phyloP scores from a whole-genome alignment of 116 monocot genomes.

The Iris pallida region DNA sequence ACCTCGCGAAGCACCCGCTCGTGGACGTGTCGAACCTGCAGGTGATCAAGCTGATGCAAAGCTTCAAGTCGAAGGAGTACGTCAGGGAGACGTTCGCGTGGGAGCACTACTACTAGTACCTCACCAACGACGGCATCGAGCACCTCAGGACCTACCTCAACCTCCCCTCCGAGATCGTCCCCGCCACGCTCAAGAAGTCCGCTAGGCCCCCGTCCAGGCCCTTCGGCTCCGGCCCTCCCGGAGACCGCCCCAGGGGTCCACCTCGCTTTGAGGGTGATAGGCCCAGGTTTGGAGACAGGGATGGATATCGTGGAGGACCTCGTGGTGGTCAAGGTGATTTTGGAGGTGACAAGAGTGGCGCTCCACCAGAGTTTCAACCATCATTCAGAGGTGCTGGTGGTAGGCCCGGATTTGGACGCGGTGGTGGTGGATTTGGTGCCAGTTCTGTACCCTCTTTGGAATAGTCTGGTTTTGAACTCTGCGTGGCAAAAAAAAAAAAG shows the following conservation, averaged over 20 bases:
- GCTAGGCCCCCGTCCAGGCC: constrained; percentile 34
- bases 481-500: too few relatives aligned
- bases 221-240: constrained; percentile 53
- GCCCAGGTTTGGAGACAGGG: constrained; percentile 76
- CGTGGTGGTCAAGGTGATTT: constrained; percentile 64
- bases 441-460: too few relatives aligned
- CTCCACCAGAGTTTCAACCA: constrained; percentile 71
- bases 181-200: constrained; percentile 63
- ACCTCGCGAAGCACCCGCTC: constrained; percentile 60
- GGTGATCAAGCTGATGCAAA: constrained; percentile 84
- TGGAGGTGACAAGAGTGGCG: constrained; percentile 62
- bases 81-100: constrained; percentile 72
- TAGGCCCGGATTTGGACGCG: too few relatives aligned
- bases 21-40: constrained; percentile 68
- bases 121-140: constrained; percentile 79
- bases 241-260: constrained; percentile 63
- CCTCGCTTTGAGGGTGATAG: constrained; percentile 71
- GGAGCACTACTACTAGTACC: constrained; percentile 81
- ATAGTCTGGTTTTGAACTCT: too few relatives aligned
- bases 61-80: constrained; percentile 74
- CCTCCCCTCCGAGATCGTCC: constrained; percentile 70
- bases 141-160: constrained; percentile 56
- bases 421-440: too few relatives aligned
- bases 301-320: constrained; percentile 70
- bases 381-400: constrained; percentile 35